Conservation (phyloP, 2,329 filamentous ascomycete species). For the Podosphaera fusca region DNA sequence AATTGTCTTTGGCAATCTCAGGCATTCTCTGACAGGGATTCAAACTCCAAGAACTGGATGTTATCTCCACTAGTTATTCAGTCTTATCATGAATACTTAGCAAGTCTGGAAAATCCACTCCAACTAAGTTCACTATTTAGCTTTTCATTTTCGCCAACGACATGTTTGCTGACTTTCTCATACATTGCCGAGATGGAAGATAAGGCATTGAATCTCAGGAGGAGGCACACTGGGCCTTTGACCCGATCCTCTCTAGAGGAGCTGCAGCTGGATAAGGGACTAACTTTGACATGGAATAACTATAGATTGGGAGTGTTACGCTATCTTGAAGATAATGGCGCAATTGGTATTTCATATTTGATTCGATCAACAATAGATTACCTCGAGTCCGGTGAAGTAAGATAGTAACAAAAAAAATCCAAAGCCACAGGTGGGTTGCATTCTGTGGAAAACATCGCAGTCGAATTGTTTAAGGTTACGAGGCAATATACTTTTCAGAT, state of each 20-base stretch:
- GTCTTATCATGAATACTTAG: conserved; percentile 25
- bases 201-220: conserved; percentile 21
- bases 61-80: conserved; percentile 23
- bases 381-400: conserved; percentile 22
- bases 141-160: conserved; percentile 32
- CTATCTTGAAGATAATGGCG: conserved; percentile 39
- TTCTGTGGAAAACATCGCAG: too few species aligned
- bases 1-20: conserved; percentile 61
- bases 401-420: too few species aligned
- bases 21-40: conserved; percentile 42
- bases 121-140: conserved; percentile 28
- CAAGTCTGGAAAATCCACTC: conserved; percentile 23
- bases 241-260: conserved; percentile 40
- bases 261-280: conserved; percentile 41
- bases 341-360: conserved; percentile 42
- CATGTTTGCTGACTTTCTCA: conserved; percentile 31
- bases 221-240: conserved; percentile 42
- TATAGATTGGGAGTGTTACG: conserved; percentile 52
- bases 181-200: conserved; percentile 32
- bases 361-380: conserved; percentile 68
- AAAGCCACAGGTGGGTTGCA: too few species aligned
- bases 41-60: conserved; percentile 32
- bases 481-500: too few species aligned
- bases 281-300: conserved; percentile 45
- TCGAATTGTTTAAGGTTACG: too few species aligned